These are phyloP conservation scores for Diaporthe nobilis DNA, from an alignment of 2,329 filamentous ascomycete species.

Conservation along the genomic window DNA sequence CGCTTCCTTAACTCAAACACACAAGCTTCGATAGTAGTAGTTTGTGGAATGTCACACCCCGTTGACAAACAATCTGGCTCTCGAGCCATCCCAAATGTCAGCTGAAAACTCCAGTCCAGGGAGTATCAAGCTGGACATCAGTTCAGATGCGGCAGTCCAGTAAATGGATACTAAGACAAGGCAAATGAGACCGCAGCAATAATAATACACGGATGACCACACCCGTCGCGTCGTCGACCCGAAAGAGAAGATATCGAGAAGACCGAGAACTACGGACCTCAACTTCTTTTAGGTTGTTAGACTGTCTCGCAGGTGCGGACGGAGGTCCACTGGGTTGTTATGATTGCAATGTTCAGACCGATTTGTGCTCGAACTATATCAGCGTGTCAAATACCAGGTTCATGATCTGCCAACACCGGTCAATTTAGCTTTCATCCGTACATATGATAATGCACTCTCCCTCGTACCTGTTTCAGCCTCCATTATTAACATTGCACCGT, in stretches of 20 bases:
- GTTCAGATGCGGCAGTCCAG: background rate
- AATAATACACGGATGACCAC: background rate
- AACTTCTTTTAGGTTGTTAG: background rate
- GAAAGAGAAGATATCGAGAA: background rate
- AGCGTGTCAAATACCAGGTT: background rate
- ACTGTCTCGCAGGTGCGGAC: background rate
- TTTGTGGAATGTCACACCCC: background rate
- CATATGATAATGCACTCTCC: background rate
- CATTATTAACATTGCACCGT: constrained; percentile 14
- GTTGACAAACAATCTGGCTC: background rate
- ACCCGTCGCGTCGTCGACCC: background rate
- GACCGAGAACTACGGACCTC: background rate
- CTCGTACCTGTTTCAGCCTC: constrained; percentile 6
- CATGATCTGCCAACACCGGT: background rate
- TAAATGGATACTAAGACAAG: background rate
- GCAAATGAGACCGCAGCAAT: background rate
- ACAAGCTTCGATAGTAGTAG: background rate
- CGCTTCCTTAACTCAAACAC: no score
- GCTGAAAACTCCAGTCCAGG: background rate
- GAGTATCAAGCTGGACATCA: background rate
- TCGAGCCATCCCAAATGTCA: background rate
- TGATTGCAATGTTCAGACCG: constrained; percentile 6
- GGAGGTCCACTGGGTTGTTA: background rate
- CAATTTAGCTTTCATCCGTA: constrained; percentile 20
- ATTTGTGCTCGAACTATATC: background rate